These are phyloP conservation scores for Yarrowia divulgata DNA, from an alignment of 805 yeast species.

Conservation along the genomic window DNA sequence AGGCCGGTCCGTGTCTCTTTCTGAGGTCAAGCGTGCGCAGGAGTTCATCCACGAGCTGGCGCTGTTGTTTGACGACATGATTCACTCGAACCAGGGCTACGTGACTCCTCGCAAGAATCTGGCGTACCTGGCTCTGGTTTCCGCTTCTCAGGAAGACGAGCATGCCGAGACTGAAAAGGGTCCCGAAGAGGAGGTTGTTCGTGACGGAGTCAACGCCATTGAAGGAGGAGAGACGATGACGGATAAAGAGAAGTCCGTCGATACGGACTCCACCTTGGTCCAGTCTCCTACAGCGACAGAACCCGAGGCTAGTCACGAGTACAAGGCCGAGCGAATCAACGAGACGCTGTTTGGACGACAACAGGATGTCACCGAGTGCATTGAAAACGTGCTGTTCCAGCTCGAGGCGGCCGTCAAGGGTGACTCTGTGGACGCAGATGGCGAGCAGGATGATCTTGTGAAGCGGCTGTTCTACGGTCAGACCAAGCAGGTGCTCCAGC, in stretches of 20 bases:
- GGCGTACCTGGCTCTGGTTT: conserved; percentile 80
- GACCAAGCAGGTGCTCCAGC: conserved; percentile 73
- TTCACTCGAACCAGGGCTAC: conserved; percentile 64
- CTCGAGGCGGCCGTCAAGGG: conserved; percentile 87
- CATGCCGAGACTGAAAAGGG: conserved; percentile 45
- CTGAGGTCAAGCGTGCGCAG: conserved; percentile 80
- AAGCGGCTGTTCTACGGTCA: conserved; percentile 85
- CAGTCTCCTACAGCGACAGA: conserved; percentile 11
- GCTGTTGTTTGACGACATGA: conserved; percentile 72
- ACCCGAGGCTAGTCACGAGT: conserved; percentile 14
- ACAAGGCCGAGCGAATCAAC: conserved; percentile 40
- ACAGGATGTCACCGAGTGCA: conserved; percentile 97
- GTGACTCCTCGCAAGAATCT: conserved; percentile 84
- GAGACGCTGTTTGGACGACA: conserved; percentile 77
- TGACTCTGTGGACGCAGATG: conserved; percentile 62
- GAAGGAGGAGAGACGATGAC: background rate
- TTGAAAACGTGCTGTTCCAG: conserved; percentile 90
- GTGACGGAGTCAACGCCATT: background rate
- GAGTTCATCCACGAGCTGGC: conserved; percentile 80
- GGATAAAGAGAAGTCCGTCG: conserved; percentile 7
- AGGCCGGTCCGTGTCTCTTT: conserved; percentile 79
- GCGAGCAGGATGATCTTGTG: conserved; percentile 85
- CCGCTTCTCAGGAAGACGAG: conserved; percentile 42
- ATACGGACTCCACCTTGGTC: conserved; percentile 20
- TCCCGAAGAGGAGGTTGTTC: conserved; percentile 42